These are phyloP conservation scores for Globisporangium carolinianum DNA, from an alignment of 352 stramenopile genomes.

Conservation along the genomic window DNA sequence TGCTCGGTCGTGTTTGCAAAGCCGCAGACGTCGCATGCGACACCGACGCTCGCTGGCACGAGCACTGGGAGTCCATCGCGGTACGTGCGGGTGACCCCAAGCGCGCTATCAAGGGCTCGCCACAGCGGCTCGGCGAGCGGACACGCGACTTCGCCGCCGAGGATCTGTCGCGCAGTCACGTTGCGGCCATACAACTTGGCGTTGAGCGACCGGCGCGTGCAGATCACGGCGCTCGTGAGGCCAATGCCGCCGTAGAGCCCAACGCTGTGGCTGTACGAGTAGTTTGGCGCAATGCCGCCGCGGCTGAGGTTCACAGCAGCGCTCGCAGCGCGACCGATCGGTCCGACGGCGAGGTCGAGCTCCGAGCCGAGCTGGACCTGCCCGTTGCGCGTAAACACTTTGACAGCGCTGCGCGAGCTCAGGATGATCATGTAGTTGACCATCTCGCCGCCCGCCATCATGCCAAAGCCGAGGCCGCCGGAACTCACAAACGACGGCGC, in stretches of 20 bases:
- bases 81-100: slow-evolving; percentile 58
- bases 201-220: slow-evolving; percentile 69
- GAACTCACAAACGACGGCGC: slow-evolving; percentile 66
- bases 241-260: slow-evolving; percentile 70
- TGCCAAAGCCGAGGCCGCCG: slow-evolving; percentile 68
- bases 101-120: slow-evolving; percentile 50
- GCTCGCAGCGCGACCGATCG: slow-evolving; percentile 59
- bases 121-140: slow-evolving; percentile 53
- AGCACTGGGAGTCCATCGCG: slow-evolving; percentile 53
- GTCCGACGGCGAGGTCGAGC: slow-evolving; percentile 60
- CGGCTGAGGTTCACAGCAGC: slow-evolving; percentile 53
- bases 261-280: slow-evolving; percentile 76
- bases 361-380: slow-evolving; percentile 74
- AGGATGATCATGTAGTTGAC: slow-evolving; percentile 83
- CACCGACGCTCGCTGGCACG: slow-evolving; percentile 31
- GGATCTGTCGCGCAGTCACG: slow-evolving; percentile 57
- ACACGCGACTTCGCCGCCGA: slow-evolving; percentile 63
- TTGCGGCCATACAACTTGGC: slow-evolving; percentile 59
- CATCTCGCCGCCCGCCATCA: slow-evolving; percentile 78
- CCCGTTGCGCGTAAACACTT: slow-evolving; percentile 72
- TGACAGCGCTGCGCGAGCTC: slow-evolving; percentile 62
- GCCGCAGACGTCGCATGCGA: slow-evolving; percentile 50
- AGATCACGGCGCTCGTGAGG: slow-evolving; percentile 62
- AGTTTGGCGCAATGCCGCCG: slow-evolving; percentile 64
- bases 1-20: slow-evolving; percentile 39